Evolutionary conservation across 177 flowering plant genomes (phyloP).

Genomic region (Tripterygium wilfordii): DNA sequence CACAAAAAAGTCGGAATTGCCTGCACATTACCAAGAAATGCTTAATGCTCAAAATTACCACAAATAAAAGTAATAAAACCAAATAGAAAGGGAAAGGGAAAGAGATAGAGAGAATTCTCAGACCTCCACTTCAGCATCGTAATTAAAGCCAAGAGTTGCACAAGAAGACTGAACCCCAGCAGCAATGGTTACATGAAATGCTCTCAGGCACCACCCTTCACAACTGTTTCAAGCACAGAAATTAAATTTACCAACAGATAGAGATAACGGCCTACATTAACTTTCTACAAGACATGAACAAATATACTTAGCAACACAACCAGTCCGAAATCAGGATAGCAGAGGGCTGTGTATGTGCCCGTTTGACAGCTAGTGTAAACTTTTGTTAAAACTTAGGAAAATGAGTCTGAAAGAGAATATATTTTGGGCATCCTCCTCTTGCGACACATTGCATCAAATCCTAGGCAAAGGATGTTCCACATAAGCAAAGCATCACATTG

Average conservation of each 20-base stretch:
- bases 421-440: too few relatives aligned
- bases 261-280: background rate
- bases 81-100: background rate
- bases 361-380: too few relatives aligned
- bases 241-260: background rate
- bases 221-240: slow-evolving; percentile 32
- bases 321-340: too few relatives aligned
- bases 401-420: too few relatives aligned
- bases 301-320: too few relatives aligned
- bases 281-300: background rate
- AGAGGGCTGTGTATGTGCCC: too few relatives aligned
- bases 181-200: slow-evolving; percentile 55
- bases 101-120: background rate
- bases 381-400: too few relatives aligned
- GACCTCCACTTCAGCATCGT: slow-evolving; percentile 42
- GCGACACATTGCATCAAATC: too few relatives aligned
- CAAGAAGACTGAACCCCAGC: slow-evolving; percentile 42
- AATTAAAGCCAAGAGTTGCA: slow-evolving; percentile 44
- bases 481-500: too few relatives aligned
- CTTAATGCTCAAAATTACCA: too few relatives aligned
- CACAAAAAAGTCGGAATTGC: slow-evolving; percentile 43
- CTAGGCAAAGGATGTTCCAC: too few relatives aligned
- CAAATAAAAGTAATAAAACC: background rate
- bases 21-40: slow-evolving; percentile 39
- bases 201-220: slow-evolving; percentile 66